These are phyloP conservation scores for Puccinia horiana DNA, from an alignment of 1,284 basidiomycete species.

Conservation along the genomic window DNA sequence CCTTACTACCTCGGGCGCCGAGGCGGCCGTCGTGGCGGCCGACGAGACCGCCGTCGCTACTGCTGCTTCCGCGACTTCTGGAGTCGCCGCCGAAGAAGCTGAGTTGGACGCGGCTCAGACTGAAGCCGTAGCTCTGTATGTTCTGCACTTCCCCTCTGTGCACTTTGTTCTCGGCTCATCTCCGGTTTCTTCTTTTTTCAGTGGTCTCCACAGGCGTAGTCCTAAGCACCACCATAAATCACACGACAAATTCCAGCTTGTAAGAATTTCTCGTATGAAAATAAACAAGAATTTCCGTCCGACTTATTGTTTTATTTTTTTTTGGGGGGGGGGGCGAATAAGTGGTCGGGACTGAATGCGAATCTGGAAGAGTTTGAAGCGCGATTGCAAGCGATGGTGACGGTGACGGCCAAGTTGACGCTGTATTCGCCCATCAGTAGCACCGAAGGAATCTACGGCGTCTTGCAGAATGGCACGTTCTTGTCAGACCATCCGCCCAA, in stretches of 20 bases:
- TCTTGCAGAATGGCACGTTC: constrained; percentile 43
- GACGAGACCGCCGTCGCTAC: background rate
- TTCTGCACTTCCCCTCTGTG: background rate
- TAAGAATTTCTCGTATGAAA: background rate
- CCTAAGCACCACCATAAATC: constrained; percentile 7
- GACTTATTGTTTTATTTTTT: background rate
- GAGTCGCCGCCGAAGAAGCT: background rate
- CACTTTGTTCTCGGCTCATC: background rate
- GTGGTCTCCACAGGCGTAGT: background rate
- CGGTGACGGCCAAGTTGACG: constrained; percentile 21
- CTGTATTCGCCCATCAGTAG: constrained; percentile 43
- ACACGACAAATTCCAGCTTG: constrained; percentile 21
- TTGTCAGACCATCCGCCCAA: constrained; percentile 33
- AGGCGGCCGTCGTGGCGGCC: background rate
- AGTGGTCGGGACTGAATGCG: constrained; percentile 36
- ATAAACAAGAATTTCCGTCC: background rate
- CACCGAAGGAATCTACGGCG: constrained; percentile 23
- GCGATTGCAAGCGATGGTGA: constrained; percentile 26
- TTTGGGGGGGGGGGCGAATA: background rate
- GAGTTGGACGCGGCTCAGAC: background rate
- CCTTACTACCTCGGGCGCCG: constrained; percentile 6
- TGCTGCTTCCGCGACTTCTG: background rate
- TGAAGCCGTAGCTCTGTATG: background rate
- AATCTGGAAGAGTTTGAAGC: constrained; percentile 9
- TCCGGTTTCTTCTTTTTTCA: background rate